Evolutionary conservation across 1,284 basidiomycete genomes (phyloP).

Genomic region (Amylostereum areolatum): DNA sequence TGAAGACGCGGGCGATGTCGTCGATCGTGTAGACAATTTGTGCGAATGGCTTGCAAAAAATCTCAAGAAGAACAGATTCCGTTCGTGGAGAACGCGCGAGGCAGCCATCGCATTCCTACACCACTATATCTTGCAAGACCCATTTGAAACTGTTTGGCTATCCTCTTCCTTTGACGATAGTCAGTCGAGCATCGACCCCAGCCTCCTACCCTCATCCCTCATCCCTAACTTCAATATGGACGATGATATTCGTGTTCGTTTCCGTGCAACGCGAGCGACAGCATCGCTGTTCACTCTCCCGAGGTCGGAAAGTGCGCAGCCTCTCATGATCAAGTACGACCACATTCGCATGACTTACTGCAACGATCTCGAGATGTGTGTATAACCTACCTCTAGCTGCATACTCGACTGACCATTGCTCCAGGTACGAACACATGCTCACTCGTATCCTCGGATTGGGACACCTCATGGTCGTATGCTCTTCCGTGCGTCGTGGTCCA

Average conservation of each 20-base stretch:
- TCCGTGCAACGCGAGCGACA: constrained; percentile 63
- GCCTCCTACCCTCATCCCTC: constrained; percentile 36
- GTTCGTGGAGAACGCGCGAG: constrained; percentile 69
- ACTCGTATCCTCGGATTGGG: constrained; percentile 75
- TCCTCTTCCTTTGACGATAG: constrained; percentile 13
- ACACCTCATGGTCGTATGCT: constrained; percentile 82
- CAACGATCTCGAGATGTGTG: constrained; percentile 42
- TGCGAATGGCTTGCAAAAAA: constrained; percentile 47
- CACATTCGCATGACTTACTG: constrained; percentile 38
- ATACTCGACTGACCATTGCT: constrained; percentile 9
- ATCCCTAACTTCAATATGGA: constrained; percentile 57
- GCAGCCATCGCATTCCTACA: constrained; percentile 61
- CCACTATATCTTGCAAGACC: constrained; percentile 58
- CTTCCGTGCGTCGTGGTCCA: constrained; percentile 75
- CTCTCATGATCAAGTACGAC: constrained; percentile 37
- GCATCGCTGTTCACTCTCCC: constrained; percentile 54
- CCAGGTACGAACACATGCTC: constrained; percentile 71
- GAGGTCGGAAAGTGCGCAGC: constrained; percentile 19
- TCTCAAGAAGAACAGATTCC: constrained; percentile 37
- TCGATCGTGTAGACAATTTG: constrained; percentile 41
- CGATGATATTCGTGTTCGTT: constrained; percentile 81
- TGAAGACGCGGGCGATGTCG: constrained; percentile 31
- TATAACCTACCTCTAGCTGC: constrained; percentile 5
- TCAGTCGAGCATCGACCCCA: constrained; percentile 22
- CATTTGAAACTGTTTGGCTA: constrained; percentile 46